Evolutionary conservation across 805 yeast genomes (phyloP), one percentile per base, ranked within the genome.

Genomic region (Teunomyces tritomae): DNA sequence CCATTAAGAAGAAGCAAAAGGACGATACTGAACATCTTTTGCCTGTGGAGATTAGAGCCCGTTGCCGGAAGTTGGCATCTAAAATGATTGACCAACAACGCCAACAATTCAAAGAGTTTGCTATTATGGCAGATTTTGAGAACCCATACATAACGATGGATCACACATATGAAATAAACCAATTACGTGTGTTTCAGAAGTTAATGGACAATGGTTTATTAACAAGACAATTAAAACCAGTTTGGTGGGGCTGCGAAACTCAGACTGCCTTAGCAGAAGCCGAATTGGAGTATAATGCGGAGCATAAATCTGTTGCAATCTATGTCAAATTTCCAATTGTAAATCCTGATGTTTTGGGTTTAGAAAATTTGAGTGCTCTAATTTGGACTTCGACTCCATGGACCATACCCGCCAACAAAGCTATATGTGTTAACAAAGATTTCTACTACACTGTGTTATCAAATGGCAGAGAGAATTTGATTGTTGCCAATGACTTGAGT

Each of bases 301-400:
- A 74, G 11, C 96, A 89, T 63, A 71, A 60, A 37, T 86, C 96
- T 0, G 78, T 72, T 4, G 85, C 96, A 2, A 82, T 80, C 0
- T 83, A 77, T 59, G 81, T 87, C 6, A 82, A 79, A 55, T 90
- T 87, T 54, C 90, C 90, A 1, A 47, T 64, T 1, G 48, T 50
- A 3, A 20, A 43, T 3, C 13, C 55, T 3, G 14, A 48, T 0
- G 32, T 45, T 39, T 49, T 48, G 36, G 46, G 32, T 2, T 9
- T 13, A n/a, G 43, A 58, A 2, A 48, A 56, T 13, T 49, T 64
- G 14, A 48, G 54, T n/a, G 49, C 65, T 2, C 58, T 87, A 51
- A 89, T 94, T 48, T 94, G 99, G 99, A 94, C 99, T 0, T 91
- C 97, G 1, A 94, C 99, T 1, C 97, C 99, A 0, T 94, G 99